These are phyloP conservation scores for Kodamaea leandrae DNA, from an alignment of 805 yeast species.

Conservation along the genomic window DNA sequence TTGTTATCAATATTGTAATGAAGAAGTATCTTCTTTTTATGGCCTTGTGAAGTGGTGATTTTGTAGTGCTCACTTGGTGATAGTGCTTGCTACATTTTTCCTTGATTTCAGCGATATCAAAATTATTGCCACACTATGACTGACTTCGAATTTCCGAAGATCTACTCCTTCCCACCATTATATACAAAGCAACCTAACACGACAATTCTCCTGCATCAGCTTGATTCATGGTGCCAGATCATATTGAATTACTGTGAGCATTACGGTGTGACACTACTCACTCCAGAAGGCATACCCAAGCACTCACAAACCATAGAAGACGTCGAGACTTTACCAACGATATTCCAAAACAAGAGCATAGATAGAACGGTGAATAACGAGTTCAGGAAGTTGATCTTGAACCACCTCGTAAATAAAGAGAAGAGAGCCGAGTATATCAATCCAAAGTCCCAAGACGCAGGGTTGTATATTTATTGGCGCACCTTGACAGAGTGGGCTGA, in stretches of 20 bases:
- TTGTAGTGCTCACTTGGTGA: too few species aligned
- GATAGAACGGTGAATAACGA: conserved; percentile 54
- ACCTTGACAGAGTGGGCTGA: conserved; percentile 49
- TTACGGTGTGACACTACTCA: conserved; percentile 38
- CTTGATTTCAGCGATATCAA: not conserved
- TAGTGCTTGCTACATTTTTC: too few species aligned
- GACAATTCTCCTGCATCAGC: conserved; percentile 72
- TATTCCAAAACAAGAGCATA: conserved; percentile 53
- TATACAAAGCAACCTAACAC: conserved; percentile 87
- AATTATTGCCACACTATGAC: conserved; percentile 1
- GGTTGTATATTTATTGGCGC: conserved; percentile 59
- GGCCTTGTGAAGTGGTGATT: not conserved
- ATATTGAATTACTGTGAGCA: conserved; percentile 59
- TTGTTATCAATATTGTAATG: not conserved
- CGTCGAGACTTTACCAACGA: conserved; percentile 23
- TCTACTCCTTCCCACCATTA: conserved; percentile 77
- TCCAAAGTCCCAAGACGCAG: conserved; percentile 57
- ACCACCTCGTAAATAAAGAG: conserved; percentile 48
- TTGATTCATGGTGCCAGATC: conserved; percentile 72
- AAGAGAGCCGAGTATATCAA: conserved; percentile 58
- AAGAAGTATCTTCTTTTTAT: not conserved
- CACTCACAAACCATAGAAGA: conserved; percentile 22
- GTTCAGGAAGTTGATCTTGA: conserved; percentile 54
- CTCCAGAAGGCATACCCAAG: conserved; percentile 29
- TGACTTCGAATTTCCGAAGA: conserved; percentile 38